Evolutionary conservation across 805 yeast genomes (phyloP).

Genomic region (Schwanniomyces vanrijiae): DNA sequence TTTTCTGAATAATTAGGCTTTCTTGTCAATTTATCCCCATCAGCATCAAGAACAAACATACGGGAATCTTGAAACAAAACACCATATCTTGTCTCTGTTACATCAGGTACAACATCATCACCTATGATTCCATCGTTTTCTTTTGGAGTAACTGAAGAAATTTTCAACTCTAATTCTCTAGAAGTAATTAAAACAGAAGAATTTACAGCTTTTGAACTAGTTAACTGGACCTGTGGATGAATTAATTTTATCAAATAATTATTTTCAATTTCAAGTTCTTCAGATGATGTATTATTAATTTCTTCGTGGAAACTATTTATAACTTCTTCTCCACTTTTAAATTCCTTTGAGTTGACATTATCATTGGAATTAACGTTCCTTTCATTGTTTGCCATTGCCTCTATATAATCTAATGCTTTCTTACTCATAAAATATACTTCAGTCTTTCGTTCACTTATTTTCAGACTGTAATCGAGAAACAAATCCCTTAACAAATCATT

Average conservation of each 20-base stretch:
- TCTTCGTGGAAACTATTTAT: conserved; percentile 53
- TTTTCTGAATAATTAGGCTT: conserved; percentile 57
- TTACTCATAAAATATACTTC: conserved; percentile 47
- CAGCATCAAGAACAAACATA: conserved; percentile 48
- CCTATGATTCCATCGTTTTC: conserved; percentile 37
- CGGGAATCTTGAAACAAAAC: conserved; percentile 56
- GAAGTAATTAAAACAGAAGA: conserved; percentile 54
- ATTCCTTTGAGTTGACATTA: conserved; percentile 15
- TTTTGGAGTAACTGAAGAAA: conserved; percentile 43
- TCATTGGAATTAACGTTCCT: conserved; percentile 16
- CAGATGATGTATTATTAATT: conserved; percentile 39
- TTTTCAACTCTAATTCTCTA: conserved; percentile 58
- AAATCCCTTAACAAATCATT: conserved; percentile 65
- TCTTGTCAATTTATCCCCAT: conserved; percentile 34
- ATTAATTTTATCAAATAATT: conserved; percentile 66
- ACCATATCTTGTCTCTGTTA: conserved; percentile 58
- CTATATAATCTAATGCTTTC: conserved; percentile 49
- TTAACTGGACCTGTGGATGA: conserved; percentile 79
- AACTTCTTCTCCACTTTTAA: conserved; percentile 28
- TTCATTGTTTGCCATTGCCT: conserved; percentile 14
- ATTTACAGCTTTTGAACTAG: conserved; percentile 44
- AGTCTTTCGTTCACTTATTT: conserved; percentile 42
- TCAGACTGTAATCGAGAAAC: conserved; percentile 55
- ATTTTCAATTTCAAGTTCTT: conserved; percentile 46
- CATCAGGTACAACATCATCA: conserved; percentile 30